Conservation (phyloP, 345 rosid genomes). For the Ceriops zippeliana region DNA sequence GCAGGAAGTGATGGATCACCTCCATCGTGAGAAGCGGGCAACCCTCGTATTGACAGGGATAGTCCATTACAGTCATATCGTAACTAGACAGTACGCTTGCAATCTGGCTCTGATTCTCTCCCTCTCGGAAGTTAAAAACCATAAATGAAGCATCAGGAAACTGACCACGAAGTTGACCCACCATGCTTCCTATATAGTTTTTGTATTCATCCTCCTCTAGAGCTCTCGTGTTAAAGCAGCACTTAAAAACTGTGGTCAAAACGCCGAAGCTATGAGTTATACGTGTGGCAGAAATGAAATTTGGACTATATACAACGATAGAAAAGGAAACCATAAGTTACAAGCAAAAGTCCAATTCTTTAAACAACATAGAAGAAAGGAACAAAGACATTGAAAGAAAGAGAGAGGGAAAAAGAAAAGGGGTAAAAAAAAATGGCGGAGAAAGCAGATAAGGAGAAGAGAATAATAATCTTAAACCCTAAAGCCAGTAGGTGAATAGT, state of each 20-base stretch:
- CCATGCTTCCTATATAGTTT: conserved; percentile 50
- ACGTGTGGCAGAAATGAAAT: neutral
- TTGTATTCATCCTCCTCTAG: conserved; percentile 49
- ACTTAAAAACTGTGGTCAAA: conserved; percentile 50
- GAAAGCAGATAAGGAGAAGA: neutral
- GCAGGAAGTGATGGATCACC: conserved; percentile 61
- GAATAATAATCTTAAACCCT: neutral
- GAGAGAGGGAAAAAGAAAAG: neutral
- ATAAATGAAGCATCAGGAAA: conserved; percentile 62
- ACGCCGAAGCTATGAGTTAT: conserved; percentile 10
- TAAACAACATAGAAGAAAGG: neutral
- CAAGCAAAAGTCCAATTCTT: too few relatives aligned
- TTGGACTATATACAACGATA: neutral
- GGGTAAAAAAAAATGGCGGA: neutral
- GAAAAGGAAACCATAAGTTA: neutral
- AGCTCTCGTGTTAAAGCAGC: conserved; percentile 58
- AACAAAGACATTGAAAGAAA: neutral
- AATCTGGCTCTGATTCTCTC: conserved; percentile 49
- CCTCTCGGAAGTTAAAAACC: conserved; percentile 75
- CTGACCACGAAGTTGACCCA: conserved; percentile 49
- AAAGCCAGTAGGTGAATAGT: conserved; percentile 10
- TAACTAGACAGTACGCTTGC: conserved; percentile 46
- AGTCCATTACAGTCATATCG: conserved; percentile 82
- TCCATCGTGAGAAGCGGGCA: conserved; percentile 72
- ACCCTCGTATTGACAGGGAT: conserved; percentile 72